These are phyloP conservation scores for Prunus mume DNA, from an alignment of 306 rosid species.

Conservation along the genomic window DNA sequence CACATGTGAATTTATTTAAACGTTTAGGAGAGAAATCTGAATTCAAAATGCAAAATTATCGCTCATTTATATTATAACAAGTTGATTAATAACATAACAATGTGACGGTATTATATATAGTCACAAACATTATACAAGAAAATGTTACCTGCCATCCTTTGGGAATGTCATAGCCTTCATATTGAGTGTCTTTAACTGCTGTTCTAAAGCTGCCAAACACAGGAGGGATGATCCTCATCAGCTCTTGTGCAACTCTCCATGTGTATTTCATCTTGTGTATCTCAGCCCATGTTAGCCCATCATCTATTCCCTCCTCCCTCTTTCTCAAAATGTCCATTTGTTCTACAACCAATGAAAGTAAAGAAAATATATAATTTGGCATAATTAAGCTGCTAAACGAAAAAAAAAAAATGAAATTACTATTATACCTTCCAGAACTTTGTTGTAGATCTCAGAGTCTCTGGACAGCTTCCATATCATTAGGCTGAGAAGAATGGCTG, in stretches of 20 bases:
- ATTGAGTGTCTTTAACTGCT: slow-evolving; percentile 41
- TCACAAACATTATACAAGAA: neutral
- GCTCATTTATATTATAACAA: too few relatives aligned
- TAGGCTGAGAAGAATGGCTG: slow-evolving; percentile 44
- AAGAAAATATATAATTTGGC: neutral
- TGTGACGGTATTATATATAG: too few relatives aligned
- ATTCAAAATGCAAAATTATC: too few relatives aligned
- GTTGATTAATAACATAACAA: too few relatives aligned
- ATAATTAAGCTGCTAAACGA: neutral
- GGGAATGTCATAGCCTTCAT: slow-evolving; percentile 47
- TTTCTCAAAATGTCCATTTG: slow-evolving; percentile 43
- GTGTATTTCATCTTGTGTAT: slow-evolving; percentile 57
- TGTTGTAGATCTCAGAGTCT: slow-evolving; percentile 41
- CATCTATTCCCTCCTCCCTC: slow-evolving; percentile 32
- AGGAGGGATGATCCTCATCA: slow-evolving; percentile 51
- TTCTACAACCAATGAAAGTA: slow-evolving; percentile 11
- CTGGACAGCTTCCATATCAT: slow-evolving; percentile 51
- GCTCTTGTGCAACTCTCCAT: slow-evolving; percentile 53
- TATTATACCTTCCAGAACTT: slow-evolving; percentile 43
- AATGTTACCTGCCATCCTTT: slow-evolving; percentile 50
- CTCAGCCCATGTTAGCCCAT: slow-evolving; percentile 45
- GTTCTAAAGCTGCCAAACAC: slow-evolving; percentile 45
- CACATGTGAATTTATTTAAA: too few relatives aligned
- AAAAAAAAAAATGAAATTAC: neutral
- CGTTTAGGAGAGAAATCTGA: too few relatives aligned